Percentiles rank a stretch among this genome's conserved stretches.
These are phyloP conservation scores for Nakazawaea wickerhamii DNA, from an alignment of 805 yeast species.

Conservation along the genomic window DNA sequence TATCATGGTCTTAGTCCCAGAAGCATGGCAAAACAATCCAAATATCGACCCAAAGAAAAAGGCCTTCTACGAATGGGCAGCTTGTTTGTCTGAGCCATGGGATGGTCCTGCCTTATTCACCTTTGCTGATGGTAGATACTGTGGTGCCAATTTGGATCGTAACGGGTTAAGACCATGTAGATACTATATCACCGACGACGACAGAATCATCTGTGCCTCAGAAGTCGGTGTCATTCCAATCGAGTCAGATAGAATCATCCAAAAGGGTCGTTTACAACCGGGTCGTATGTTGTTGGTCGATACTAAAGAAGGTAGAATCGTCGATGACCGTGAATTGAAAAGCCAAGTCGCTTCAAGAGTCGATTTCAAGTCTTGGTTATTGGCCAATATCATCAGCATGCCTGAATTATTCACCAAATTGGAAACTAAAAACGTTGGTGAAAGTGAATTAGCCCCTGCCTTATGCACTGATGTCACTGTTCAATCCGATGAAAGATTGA, in stretches of 20 bases:
- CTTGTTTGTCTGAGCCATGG: conserved; percentile 99
- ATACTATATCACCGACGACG: conserved; percentile 91
- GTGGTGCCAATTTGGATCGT: conserved; percentile 97
- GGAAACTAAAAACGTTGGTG: conserved; percentile 30
- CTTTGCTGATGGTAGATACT: conserved; percentile 94
- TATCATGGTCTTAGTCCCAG: conserved; percentile 94
- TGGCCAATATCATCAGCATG: conserved; percentile 80
- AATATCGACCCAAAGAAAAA: conserved; percentile 85
- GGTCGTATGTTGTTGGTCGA: conserved; percentile 96
- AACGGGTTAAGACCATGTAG: conserved; percentile 98
- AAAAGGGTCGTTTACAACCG: conserved; percentile 92
- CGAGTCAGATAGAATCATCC: conserved; percentile 72
- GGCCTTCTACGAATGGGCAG: conserved; percentile 99
- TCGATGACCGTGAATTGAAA: conserved; percentile 89
- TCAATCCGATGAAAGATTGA: conserved; percentile 76
- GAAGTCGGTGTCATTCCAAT: conserved; percentile 96
- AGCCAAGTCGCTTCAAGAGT: conserved; percentile 69
- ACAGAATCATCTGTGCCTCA: conserved; percentile 94
- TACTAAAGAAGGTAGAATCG: conserved; percentile 87
- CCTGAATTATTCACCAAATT: conserved; percentile 67
- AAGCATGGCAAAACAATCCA: conserved; percentile 91
- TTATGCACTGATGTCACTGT: conserved; percentile 36
- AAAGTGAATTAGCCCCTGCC: conserved; percentile 20
- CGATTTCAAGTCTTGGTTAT: conserved; percentile 92
- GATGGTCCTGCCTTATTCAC: conserved; percentile 98